Conservation (phyloP, 1,284 basidiomycete species). For the Cutaneotrichosporon cavernicola region DNA sequence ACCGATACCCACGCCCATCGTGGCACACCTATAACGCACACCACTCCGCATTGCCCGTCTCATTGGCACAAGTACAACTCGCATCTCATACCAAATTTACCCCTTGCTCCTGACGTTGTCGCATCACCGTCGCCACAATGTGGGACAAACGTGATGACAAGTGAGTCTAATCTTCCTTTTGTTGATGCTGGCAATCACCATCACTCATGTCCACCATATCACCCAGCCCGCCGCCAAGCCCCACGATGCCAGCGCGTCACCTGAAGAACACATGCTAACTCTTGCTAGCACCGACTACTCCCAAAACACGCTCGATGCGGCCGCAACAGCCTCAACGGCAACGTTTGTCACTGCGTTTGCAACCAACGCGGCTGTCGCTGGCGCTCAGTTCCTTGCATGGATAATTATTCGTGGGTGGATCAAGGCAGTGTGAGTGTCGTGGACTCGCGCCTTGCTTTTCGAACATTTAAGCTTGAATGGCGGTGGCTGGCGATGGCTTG, state of each 20-base stretch:
- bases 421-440: slow-evolving; percentile 45
- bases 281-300: slow-evolving; percentile 3
- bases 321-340: slow-evolving; percentile 41
- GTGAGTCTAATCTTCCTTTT: not conserved
- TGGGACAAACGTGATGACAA: slow-evolving; percentile 4
- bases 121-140: not conserved
- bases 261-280: slow-evolving; percentile 5
- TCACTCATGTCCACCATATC: not conserved
- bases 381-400: slow-evolving; percentile 65
- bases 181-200: not conserved
- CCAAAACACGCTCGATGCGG: not conserved
- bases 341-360: slow-evolving; percentile 74
- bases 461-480: not conserved
- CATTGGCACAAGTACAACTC: not conserved
- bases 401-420: slow-evolving; percentile 57
- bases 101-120: not conserved
- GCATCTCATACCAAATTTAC: not conserved
- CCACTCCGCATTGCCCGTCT: not conserved
- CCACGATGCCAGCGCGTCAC: not conserved
- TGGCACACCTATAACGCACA: not conserved
- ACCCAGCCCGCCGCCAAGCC: too few species aligned
- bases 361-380: slow-evolving; percentile 57
- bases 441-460: not conserved
- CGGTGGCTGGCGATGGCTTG: slow-evolving; percentile 2
- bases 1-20: not conserved